Percentiles rank a stretch among this genome's conserved stretches.
Evolutionary conservation across 2,329 filamentous ascomycete genomes (phyloP).

Genomic region (Trichophyton rubrum): DNA sequence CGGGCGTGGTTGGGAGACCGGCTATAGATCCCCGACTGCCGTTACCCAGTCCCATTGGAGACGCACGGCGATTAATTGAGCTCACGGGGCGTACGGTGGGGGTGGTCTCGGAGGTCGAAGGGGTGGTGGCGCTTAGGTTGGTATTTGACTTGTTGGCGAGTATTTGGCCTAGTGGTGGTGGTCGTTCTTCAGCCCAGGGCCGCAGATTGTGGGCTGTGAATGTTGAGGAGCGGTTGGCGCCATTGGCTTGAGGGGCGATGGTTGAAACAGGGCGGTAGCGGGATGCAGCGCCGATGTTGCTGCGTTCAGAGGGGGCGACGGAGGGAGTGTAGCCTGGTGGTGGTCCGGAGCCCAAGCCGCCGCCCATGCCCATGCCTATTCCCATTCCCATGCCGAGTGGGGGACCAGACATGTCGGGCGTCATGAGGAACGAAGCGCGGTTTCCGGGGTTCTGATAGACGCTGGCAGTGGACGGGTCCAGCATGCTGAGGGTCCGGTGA

Average conservation of each 20-base stretch:
- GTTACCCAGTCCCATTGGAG: slow-evolving; percentile 8
- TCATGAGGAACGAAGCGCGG: slow-evolving; percentile 24
- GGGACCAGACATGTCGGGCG: slow-evolving; percentile 16
- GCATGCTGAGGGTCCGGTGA: slow-evolving; percentile 69
- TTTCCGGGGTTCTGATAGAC: slow-evolving; percentile 24
- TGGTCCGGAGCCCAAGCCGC: too few species aligned
- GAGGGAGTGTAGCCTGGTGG: slow-evolving; percentile 60
- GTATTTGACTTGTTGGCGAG: slow-evolving; percentile 18
- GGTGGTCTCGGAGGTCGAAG: slow-evolving; percentile 15
- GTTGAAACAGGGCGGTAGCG: slow-evolving; percentile 84
- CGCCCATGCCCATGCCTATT: background rate
- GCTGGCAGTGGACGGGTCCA: slow-evolving; percentile 47
- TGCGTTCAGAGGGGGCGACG: slow-evolving; percentile 89
- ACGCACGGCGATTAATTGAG: slow-evolving; percentile 7
- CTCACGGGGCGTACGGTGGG: slow-evolving; percentile 23
- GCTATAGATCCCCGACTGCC: background rate
- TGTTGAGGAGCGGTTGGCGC: slow-evolving; percentile 19
- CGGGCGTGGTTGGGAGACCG: slow-evolving; percentile 9
- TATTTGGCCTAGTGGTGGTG: slow-evolving; percentile 17
- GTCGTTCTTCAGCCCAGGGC: slow-evolving; percentile 21
- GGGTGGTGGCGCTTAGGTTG: slow-evolving; percentile 10
- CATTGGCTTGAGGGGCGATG: slow-evolving; percentile 26
- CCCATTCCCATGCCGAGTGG: slow-evolving; percentile 10
- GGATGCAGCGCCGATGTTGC: slow-evolving; percentile 79
- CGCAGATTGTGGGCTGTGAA: slow-evolving; percentile 25